phyloP scores from a whole-genome alignment of 768 basidiomycete genomes.

The Piloderma croceum region DNA sequence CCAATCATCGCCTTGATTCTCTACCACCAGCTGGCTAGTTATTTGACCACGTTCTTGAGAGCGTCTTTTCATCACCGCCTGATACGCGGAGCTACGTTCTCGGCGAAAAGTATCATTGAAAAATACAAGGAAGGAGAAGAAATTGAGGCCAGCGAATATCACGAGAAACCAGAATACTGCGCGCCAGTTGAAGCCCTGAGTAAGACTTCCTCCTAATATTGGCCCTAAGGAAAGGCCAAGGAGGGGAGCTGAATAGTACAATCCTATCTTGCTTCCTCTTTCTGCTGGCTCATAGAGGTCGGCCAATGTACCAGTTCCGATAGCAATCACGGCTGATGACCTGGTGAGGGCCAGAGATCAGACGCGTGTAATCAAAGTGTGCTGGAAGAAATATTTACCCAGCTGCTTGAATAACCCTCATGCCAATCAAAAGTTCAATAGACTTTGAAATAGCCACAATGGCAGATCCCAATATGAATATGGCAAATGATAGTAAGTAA shows the following conservation, averaged over 20 bases:
- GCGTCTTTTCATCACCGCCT: constrained; percentile 51
- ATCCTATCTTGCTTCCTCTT: constrained; percentile 65
- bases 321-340: constrained; percentile 60
- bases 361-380: not conserved
- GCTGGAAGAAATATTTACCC: no score
- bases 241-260: constrained; percentile 75
- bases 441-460: constrained; percentile 51
- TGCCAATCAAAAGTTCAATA: constrained; percentile 55
- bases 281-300: constrained; percentile 74
- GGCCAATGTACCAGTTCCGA: constrained; percentile 74
- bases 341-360: constrained; percentile 22
- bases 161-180: constrained; percentile 80
- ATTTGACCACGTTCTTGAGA: constrained; percentile 16
- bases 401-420: constrained; percentile 62
- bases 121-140: constrained; percentile 53
- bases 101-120: constrained; percentile 81
- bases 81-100: constrained; percentile 79
- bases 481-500: constrained; percentile 45
- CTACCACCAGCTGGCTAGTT: not conserved
- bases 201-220: constrained; percentile 63
- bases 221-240: constrained; percentile 68
- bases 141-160: constrained; percentile 50
- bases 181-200: constrained; percentile 69
- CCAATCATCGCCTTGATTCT: not conserved
- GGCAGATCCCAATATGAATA: constrained; percentile 52